Conservation (phyloP, 495 filamentous ascomycete genomes). For the Annulohypoxylon nitens region DNA sequence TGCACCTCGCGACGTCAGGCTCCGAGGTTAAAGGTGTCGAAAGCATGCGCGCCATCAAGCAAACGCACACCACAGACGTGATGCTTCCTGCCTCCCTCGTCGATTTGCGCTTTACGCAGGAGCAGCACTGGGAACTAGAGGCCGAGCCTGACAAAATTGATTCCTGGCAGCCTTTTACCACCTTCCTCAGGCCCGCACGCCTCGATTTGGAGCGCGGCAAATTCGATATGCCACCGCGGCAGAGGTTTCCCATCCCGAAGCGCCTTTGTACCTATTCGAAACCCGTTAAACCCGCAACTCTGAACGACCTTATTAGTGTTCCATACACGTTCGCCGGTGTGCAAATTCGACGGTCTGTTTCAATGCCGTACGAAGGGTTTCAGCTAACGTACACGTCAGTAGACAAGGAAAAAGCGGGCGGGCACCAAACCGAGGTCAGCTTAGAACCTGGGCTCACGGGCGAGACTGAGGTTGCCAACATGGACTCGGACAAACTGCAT, state of each 20-base stretch:
- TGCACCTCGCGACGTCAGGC: conserved; percentile 53
- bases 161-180: conserved; percentile 45
- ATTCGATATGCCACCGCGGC: conserved; percentile 54
- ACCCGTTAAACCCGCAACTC: background rate
- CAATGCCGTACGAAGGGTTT: conserved; percentile 54
- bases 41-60: conserved; percentile 42
- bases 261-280: conserved; percentile 38
- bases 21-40: conserved; percentile 40
- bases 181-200: conserved; percentile 55
- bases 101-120: conserved; percentile 59
- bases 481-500: conserved; percentile 9
- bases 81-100: conserved; percentile 55
- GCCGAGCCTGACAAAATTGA: conserved; percentile 38
- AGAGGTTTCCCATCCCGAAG: conserved; percentile 55
- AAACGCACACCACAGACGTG: conserved; percentile 43
- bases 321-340: conserved; percentile 62
- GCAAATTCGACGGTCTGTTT: conserved; percentile 57
- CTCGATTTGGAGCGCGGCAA: conserved; percentile 52
- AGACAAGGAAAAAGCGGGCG: conserved; percentile 59
- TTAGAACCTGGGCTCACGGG: conserved; percentile 52
- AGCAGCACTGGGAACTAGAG: conserved; percentile 47
- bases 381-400: conserved; percentile 59
- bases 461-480: background rate
- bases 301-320: conserved; percentile 47
- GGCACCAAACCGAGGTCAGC: conserved; percentile 57